Evolutionary conservation across 2,329 filamentous ascomycete genomes (phyloP).

Genomic region (Coniochaeta hoffmannii): DNA sequence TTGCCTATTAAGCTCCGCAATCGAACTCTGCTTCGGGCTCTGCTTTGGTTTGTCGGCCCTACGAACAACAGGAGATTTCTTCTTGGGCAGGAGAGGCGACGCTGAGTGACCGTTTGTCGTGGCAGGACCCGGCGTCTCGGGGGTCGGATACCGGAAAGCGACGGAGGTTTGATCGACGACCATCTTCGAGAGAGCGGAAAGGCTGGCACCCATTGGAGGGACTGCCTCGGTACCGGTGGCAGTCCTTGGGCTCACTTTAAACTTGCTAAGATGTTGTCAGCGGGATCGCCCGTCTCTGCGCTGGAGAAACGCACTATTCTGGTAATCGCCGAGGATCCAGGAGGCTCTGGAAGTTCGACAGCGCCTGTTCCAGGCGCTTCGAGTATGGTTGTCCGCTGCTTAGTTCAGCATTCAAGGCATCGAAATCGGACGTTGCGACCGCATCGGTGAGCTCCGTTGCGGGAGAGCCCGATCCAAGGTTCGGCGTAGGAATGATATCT

Average conservation of each 20-base stretch:
- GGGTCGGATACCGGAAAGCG: constrained; percentile 30
- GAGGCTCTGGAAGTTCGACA: constrained; percentile 68
- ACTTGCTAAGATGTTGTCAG: constrained; percentile 41
- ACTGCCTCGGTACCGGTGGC: constrained; percentile 18
- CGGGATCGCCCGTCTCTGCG: not conserved
- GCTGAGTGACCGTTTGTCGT: constrained; percentile 20
- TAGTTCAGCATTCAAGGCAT: constrained; percentile 66
- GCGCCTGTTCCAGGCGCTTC: constrained; percentile 60
- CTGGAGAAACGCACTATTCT: constrained; percentile 46
- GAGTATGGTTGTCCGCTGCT: constrained; percentile 49
- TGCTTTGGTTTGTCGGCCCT: constrained; percentile 14
- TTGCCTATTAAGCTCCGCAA: constrained; percentile 17
- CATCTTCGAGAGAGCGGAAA: constrained; percentile 45
- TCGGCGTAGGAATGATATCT: constrained; percentile 62
- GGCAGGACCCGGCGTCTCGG: constrained; percentile 22
- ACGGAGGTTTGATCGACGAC: constrained; percentile 35
- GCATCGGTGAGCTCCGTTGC: constrained; percentile 42
- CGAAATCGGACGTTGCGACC: constrained; percentile 49
- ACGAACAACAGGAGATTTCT: constrained; percentile 14
- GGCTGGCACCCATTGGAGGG: constrained; percentile 26
- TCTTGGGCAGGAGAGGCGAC: constrained; percentile 21
- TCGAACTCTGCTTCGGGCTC: constrained; percentile 5
- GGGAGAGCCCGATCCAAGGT: constrained; percentile 47
- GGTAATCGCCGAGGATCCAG: constrained; percentile 65
- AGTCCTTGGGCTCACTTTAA: constrained; percentile 41